These are phyloP conservation scores for Candida coleopterorum DNA, from an alignment of 805 yeast species.

Conservation along the genomic window DNA sequence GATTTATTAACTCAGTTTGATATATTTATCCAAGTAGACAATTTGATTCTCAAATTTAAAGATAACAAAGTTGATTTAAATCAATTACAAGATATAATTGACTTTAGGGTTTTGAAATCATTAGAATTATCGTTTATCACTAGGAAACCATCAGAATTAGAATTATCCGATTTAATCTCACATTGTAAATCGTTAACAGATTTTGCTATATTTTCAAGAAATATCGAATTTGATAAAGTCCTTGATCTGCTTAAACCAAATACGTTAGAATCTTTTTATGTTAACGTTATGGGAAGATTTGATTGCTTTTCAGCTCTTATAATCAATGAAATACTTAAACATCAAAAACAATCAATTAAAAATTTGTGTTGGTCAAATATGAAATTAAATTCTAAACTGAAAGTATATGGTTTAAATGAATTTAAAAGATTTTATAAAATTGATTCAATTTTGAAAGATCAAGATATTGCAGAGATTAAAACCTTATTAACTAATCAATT, in stretches of 20 bases:
- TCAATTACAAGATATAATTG: neutral
- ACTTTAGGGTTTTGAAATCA: neutral
- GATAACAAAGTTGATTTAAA: neutral
- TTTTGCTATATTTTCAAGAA: slow-evolving; percentile 6
- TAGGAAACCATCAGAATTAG: neutral
- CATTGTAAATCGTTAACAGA: slow-evolving; percentile 1
- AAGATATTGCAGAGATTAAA: slow-evolving; percentile 4
- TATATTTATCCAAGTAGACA: neutral
- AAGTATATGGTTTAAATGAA: slow-evolving; percentile 4
- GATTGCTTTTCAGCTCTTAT: slow-evolving; percentile 1
- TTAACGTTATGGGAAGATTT: slow-evolving; percentile 6
- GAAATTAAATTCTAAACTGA: slow-evolving; percentile 1
- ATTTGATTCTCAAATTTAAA: slow-evolving; percentile 2
- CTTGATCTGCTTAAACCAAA: slow-evolving; percentile 1
- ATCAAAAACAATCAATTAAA: slow-evolving; percentile 3
- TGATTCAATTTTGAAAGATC: slow-evolving; percentile 1
- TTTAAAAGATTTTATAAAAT: slow-evolving; percentile 6
- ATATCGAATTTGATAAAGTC: slow-evolving; percentile 8
- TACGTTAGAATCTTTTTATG: slow-evolving; percentile 3
- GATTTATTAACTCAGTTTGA: neutral
- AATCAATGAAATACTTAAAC: slow-evolving; percentile 5
- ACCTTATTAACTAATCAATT: slow-evolving; percentile 1
- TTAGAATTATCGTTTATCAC: slow-evolving; percentile 4
- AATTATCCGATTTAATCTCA: neutral
- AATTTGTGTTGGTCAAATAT: slow-evolving; percentile 5